phyloP scores from a whole-genome alignment of 73 alveolate genomes.

The Paraurostyla sp. region DNA sequence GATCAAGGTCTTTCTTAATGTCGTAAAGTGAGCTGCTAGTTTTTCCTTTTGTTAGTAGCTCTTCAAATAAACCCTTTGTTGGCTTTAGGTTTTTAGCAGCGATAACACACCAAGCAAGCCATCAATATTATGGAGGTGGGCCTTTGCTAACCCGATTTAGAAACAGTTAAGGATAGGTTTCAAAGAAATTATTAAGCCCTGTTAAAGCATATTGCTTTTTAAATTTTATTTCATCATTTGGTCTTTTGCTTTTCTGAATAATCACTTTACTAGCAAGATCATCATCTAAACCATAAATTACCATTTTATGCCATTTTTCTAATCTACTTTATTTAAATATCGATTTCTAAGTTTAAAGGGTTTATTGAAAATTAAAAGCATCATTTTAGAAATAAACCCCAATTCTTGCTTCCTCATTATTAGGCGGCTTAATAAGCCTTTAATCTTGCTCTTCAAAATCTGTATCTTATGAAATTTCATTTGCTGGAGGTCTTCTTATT shows the following conservation, averaged over 20 bases:
- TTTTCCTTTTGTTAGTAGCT: slow-evolving; percentile 12
- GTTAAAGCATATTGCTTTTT: slow-evolving; percentile 27
- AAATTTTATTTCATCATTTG: slow-evolving; percentile 20
- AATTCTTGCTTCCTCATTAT: slow-evolving; percentile 38
- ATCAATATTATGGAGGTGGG: slow-evolving; percentile 79
- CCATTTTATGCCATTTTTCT: slow-evolving; percentile 59
- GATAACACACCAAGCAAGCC: slow-evolving; percentile 82
- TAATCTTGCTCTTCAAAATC: slow-evolving; percentile 1
- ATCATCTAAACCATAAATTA: slow-evolving; percentile 50
- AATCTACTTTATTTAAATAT: slow-evolving; percentile 9
- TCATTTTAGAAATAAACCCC: slow-evolving; percentile 42
- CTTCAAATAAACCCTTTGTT: slow-evolving; percentile 54
- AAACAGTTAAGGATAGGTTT: slow-evolving; percentile 63
- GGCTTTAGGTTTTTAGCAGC: slow-evolving; percentile 32
- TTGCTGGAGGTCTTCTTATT: background rate
- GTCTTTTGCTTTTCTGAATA: background rate
- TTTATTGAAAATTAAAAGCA: background rate
- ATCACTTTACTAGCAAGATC: slow-evolving; percentile 12
- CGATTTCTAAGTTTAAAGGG: background rate
- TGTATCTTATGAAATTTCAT: slow-evolving; percentile 29
- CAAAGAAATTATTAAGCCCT: slow-evolving; percentile 61
- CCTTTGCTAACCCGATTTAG: slow-evolving; percentile 73
- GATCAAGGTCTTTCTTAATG: slow-evolving; percentile 72
- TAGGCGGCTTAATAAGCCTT: background rate
- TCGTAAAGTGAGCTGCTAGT: background rate